Percentiles rank a stretch among this genome's conserved stretches.
phyloP scores from a whole-genome alignment of 2,329 filamentous ascomycete genomes.

The Trichoderma aggressivum region DNA sequence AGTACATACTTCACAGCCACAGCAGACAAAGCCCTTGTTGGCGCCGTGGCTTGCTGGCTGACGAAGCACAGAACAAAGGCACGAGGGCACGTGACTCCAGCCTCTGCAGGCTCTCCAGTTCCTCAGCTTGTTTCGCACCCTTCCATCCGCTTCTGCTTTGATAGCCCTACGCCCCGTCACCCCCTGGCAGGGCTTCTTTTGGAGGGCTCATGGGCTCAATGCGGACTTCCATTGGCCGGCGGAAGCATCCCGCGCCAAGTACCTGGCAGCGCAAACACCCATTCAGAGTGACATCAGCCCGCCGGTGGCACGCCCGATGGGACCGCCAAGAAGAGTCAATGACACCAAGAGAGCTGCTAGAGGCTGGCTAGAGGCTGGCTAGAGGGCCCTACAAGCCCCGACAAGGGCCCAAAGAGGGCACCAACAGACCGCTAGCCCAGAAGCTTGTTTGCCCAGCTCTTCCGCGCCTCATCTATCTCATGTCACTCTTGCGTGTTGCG shows the following conservation, averaged over 20 bases:
- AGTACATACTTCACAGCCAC: not conserved
- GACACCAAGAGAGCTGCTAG: not conserved
- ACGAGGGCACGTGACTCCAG: not conserved
- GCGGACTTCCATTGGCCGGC: not conserved
- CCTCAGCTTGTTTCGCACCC: not conserved
- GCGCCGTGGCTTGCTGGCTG: not conserved
- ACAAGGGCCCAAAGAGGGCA: not conserved
- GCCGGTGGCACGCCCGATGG: not conserved
- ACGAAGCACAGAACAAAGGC: not conserved
- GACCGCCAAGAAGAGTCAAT: not conserved
- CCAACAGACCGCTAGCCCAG: not conserved
- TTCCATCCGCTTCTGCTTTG: not conserved
- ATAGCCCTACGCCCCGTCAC: not conserved
- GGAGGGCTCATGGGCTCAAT: constrained; percentile 9
- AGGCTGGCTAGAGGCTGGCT: not conserved
- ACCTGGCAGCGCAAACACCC: constrained; percentile 9
- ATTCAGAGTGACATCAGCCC: constrained; percentile 5
- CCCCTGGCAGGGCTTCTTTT: constrained; percentile 6
- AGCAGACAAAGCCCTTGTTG: not conserved
- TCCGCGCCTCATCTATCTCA: not conserved
- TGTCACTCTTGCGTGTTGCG: constrained; percentile 15
- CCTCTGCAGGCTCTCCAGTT: not conserved
- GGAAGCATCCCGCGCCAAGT: not conserved
- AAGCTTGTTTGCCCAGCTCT: constrained; percentile 15
- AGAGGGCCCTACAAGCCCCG: not conserved